These are phyloP conservation scores for Tephrocybe sp. DNA, from an alignment of 768 basidiomycete genomes.

Conservation along the genomic window DNA sequence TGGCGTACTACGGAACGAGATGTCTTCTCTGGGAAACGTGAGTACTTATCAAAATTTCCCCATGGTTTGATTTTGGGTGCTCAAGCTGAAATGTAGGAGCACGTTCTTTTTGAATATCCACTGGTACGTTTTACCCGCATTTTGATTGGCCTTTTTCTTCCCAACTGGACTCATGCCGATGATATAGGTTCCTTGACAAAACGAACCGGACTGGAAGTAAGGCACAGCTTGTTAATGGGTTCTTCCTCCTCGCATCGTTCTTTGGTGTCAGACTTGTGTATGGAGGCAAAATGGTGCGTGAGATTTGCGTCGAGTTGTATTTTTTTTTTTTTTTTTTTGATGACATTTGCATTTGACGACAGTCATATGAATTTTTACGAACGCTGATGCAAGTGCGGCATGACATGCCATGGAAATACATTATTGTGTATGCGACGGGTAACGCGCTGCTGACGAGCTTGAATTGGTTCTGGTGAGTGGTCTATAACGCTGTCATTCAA, in stretches of 20 bases:
- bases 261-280: constrained; percentile 69
- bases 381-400: constrained; percentile 55
- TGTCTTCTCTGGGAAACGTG: constrained; percentile 84
- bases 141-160: background rate
- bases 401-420: constrained; percentile 49
- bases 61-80: no score
- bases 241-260: constrained; percentile 64
- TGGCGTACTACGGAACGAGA: constrained; percentile 73
- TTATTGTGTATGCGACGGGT: constrained; percentile 49
- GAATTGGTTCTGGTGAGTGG: constrained; percentile 78
- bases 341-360: background rate
- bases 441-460: constrained; percentile 68
- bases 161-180: background rate
- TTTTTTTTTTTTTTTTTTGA: no score
- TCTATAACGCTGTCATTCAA: background rate
- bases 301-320: background rate
- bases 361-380: constrained; percentile 68
- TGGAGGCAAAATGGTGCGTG: constrained; percentile 52
- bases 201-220: constrained; percentile 65
- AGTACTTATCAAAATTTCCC: no score
- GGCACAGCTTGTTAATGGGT: constrained; percentile 70
- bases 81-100: constrained; percentile 58
- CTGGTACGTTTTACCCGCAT: constrained; percentile 64
- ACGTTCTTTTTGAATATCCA: constrained; percentile 89
- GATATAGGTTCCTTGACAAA: constrained; percentile 71